These are phyloP conservation scores for Stagonosporopsis rhizophila DNA, from an alignment of 2,329 filamentous ascomycete species.

Conservation along the genomic window DNA sequence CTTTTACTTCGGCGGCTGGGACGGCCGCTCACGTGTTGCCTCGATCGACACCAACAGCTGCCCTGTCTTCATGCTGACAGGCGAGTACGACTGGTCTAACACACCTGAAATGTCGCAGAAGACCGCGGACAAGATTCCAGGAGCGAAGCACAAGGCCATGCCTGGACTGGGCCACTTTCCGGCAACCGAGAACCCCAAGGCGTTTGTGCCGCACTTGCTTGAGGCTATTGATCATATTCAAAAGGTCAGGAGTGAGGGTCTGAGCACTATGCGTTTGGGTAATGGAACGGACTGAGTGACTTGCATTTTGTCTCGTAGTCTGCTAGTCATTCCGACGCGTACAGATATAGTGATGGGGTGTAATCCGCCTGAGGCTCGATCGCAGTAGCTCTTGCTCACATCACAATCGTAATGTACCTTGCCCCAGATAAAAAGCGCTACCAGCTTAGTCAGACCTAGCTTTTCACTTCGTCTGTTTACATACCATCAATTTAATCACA, in stretches of 20 bases:
- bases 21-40: slow-evolving; percentile 54
- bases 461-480: too few relatives aligned
- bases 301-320: not conserved
- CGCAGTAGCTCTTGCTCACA: not conserved
- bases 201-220: slow-evolving; percentile 50
- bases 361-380: not conserved
- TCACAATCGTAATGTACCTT: not conserved
- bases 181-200: slow-evolving; percentile 54
- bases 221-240: slow-evolving; percentile 51
- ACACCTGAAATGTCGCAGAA: slow-evolving; percentile 56
- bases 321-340: not conserved
- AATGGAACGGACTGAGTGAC: slow-evolving; percentile 30
- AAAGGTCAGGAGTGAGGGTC: slow-evolving; percentile 37
- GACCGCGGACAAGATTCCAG: slow-evolving; percentile 57
- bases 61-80: slow-evolving; percentile 60
- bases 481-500: not conserved
- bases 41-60: slow-evolving; percentile 58
- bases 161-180: slow-evolving; percentile 57
- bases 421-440: not conserved
- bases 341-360: not conserved
- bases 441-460: not conserved
- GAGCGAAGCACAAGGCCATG: slow-evolving; percentile 55
- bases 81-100: slow-evolving; percentile 59
- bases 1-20: slow-evolving; percentile 61
- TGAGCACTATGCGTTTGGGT: slow-evolving; percentile 44